These are phyloP conservation scores for Diplotaxis tenuifolia DNA, from an alignment of 345 rosid genomes.

Conservation along the genomic window DNA sequence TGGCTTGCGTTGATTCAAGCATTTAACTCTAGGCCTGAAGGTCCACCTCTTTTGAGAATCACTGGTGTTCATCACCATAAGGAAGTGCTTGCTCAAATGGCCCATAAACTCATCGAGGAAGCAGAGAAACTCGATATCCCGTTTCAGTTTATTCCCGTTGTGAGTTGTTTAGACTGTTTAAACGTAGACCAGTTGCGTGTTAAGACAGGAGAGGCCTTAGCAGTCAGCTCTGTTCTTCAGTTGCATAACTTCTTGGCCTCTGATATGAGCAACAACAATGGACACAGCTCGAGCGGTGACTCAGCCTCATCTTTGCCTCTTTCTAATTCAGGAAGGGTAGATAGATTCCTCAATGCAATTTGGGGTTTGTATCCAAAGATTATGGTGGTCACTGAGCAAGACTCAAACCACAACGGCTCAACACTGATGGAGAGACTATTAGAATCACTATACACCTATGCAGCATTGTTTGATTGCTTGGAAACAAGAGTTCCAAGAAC, in stretches of 20 bases:
- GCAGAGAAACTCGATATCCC: conserved; percentile 89
- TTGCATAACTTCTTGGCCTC: conserved; percentile 72
- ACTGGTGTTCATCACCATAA: conserved; percentile 84
- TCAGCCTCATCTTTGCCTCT: conserved; percentile 68
- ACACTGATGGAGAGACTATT: conserved; percentile 78
- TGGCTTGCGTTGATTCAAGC: conserved; percentile 88
- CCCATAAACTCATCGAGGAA: conserved; percentile 71
- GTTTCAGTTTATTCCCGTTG: conserved; percentile 82
- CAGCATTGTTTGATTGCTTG: conserved; percentile 84
- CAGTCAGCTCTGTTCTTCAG: conserved; percentile 79
- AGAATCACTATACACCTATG: conserved; percentile 77
- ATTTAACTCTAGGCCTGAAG: conserved; percentile 72
- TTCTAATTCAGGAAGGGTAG: conserved; percentile 48
- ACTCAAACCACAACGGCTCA: conserved; percentile 69
- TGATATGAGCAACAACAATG: background rate
- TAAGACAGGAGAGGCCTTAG: conserved; percentile 94
- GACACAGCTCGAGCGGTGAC: conserved; percentile 52
- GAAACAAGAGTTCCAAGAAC: conserved; percentile 74
- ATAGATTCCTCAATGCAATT: conserved; percentile 55
- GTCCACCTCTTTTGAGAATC: conserved; percentile 95
- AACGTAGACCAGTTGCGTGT: conserved; percentile 73
- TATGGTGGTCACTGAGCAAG: conserved; percentile 78
- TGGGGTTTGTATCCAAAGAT: conserved; percentile 74
- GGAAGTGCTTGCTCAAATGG: conserved; percentile 83
- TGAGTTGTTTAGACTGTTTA: conserved; percentile 61